These are phyloP conservation scores for Colletotrichum salicis DNA, from an alignment of 2,329 filamentous ascomycete species.

Conservation along the genomic window DNA sequence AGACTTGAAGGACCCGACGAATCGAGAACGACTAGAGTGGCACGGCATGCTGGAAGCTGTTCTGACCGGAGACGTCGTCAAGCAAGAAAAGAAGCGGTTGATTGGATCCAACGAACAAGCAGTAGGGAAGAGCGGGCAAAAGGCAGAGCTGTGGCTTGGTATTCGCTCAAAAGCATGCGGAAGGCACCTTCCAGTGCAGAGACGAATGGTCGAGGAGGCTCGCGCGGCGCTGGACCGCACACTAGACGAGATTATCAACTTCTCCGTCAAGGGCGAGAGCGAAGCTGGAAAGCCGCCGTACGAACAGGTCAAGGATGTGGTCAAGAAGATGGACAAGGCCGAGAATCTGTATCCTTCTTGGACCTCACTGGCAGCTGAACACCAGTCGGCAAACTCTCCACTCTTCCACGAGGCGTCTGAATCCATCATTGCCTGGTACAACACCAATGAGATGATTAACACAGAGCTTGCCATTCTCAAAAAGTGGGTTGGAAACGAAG, in stretches of 20 bases:
- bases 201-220: constrained; percentile 87
- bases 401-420: constrained; percentile 86
- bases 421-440: constrained; percentile 94
- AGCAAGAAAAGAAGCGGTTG: constrained; percentile 95
- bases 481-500: constrained; percentile 96
- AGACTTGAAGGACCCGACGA: constrained; percentile 87
- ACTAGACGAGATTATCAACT: constrained; percentile 90
- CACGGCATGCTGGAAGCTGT: constrained; percentile 98
- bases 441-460: constrained; percentile 95
- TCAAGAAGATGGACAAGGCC: constrained; percentile 89
- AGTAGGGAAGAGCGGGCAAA: constrained; percentile 72
- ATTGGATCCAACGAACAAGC: constrained; percentile 78
- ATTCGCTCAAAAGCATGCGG: constrained; percentile 86
- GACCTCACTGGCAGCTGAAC: constrained; percentile 76
- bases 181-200: constrained; percentile 83
- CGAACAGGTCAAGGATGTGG: constrained; percentile 89
- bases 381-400: constrained; percentile 80
- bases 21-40: constrained; percentile 93
- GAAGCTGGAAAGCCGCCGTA: constrained; percentile 89
- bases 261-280: constrained; percentile 92
- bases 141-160: constrained; percentile 87
- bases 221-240: constrained; percentile 77
- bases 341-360: constrained; percentile 87
- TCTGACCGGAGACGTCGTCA: constrained; percentile 94
- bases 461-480: constrained; percentile 91